A percentile compares a stretch with the other conserved stretches of the same genome.
Conservation (phyloP, 345 rosid species). For the Jatropha curcas region DNA sequence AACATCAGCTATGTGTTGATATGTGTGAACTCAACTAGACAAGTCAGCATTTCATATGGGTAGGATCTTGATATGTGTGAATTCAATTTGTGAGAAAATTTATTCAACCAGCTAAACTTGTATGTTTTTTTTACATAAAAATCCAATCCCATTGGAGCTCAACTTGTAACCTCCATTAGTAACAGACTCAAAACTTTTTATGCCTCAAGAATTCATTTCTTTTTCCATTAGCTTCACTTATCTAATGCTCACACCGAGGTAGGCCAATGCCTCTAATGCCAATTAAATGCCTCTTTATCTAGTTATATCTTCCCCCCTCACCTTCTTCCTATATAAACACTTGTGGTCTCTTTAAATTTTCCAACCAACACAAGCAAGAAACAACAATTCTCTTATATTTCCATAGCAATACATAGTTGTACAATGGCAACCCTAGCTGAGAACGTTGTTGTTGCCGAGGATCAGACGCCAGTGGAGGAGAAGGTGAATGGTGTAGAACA, state of each 20-base stretch:
- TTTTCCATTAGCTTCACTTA: not conserved
- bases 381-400: not conserved
- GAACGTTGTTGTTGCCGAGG: conserved; percentile 23
- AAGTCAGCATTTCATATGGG: not conserved
- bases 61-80: conserved; percentile 30
- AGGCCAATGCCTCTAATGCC: not conserved
- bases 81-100: not conserved
- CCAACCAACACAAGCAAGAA: conserved; percentile 4
- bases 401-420: not conserved
- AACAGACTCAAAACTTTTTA: not conserved
- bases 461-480: conserved; percentile 15
- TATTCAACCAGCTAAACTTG: not conserved
- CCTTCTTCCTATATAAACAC: conserved; percentile 21
- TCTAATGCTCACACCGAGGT: conserved; percentile 23
- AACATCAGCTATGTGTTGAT: no score
- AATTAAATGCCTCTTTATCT: conserved; percentile 22
- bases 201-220: not conserved
- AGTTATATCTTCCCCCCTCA: not conserved
- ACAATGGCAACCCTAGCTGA: conserved; percentile 30
- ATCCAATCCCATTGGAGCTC: no score
- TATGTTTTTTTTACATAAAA: no score
- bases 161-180: no score
- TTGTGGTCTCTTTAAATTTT: not conserved
- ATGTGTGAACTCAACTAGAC: not conserved
- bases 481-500: conserved; percentile 1